Conservation (phyloP, 2,329 filamentous ascomycete species). For the Leptosphaerulina australis region DNA sequence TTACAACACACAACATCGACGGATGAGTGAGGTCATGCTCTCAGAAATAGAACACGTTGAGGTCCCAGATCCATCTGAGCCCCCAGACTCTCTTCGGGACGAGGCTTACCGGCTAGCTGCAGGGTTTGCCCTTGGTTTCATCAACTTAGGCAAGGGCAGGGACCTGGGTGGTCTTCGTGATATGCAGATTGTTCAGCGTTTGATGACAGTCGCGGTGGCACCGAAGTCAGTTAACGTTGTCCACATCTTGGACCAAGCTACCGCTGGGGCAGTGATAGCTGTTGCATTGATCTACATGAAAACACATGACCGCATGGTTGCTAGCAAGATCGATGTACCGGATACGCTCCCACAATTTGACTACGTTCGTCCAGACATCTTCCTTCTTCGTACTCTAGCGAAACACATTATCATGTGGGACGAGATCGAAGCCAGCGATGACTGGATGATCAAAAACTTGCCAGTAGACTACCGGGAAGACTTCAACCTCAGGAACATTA, state of each 20-base stretch:
- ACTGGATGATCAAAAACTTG: slow-evolving; percentile 78
- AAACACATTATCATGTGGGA: slow-evolving; percentile 95
- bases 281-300: slow-evolving; percentile 96
- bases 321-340: slow-evolving; percentile 90
- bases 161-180: slow-evolving; percentile 89
- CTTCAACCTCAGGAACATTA: slow-evolving; percentile 64
- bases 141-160: slow-evolving; percentile 90
- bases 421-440: slow-evolving; percentile 71
- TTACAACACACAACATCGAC: slow-evolving; percentile 91
- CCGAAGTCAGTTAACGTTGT: slow-evolving; percentile 91
- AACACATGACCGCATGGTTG: slow-evolving; percentile 84
- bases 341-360: slow-evolving; percentile 91
- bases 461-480: slow-evolving; percentile 71
- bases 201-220: slow-evolving; percentile 83
- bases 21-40: slow-evolving; percentile 99
- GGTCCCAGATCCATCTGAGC: slow-evolving; percentile 70
- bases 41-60: slow-evolving; percentile 93
- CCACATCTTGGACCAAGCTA: slow-evolving; percentile 90
- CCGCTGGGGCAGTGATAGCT: slow-evolving; percentile 89
- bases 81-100: slow-evolving; percentile 80
- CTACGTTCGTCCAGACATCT: slow-evolving; percentile 90
- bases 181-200: slow-evolving; percentile 88
- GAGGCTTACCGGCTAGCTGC: slow-evolving; percentile 97
- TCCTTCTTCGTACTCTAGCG: slow-evolving; percentile 86
- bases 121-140: slow-evolving; percentile 89